These are phyloP conservation scores for Backusella parvicylindrica DNA, from an alignment of 192 early-diverging fungal genomes.

Conservation along the genomic window DNA sequence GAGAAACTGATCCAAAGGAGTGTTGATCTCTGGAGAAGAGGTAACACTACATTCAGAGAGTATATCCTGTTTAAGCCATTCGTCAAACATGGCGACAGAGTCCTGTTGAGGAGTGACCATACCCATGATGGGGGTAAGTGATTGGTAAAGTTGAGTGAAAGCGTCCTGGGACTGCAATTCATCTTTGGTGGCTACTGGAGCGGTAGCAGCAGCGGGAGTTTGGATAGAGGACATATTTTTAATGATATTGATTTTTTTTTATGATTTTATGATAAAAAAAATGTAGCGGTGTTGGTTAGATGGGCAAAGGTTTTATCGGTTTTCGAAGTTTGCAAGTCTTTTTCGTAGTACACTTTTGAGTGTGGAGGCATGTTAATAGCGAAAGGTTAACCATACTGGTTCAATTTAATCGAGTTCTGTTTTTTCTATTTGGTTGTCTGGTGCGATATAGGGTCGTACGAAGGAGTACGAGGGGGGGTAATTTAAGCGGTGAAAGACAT, in stretches of 20 bases:
- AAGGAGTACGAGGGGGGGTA: background rate
- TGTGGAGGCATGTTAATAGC: constrained; percentile 19
- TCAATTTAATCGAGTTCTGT: constrained; percentile 13
- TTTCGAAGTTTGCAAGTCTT: constrained; percentile 25
- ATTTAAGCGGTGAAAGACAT: constrained; percentile 23
- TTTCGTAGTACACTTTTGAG: constrained; percentile 18
- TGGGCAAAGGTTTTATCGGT: constrained; percentile 3
- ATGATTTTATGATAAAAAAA: background rate
- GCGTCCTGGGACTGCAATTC: constrained; percentile 15
- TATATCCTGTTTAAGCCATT: constrained; percentile 44
- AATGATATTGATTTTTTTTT: background rate
- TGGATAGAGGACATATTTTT: constrained; percentile 17
- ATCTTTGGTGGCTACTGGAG: constrained; percentile 9
- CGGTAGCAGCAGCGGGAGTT: constrained; percentile 7
- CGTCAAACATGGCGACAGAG: constrained; percentile 33
- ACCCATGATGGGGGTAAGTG: constrained; percentile 8
- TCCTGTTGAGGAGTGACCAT: constrained; percentile 7
- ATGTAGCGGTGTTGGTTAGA: background rate
- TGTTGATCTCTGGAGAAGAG: constrained; percentile 28
- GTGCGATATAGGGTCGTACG: constrained; percentile 17
- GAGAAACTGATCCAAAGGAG: constrained; percentile 30
- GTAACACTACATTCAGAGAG: constrained; percentile 27
- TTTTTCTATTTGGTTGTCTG: background rate
- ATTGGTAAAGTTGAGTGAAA: constrained; percentile 32
- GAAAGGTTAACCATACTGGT: constrained; percentile 21